Evolutionary conservation across 495 filamentous ascomycete species (phyloP).

Genomic region (Aspergillus hancockii): DNA sequence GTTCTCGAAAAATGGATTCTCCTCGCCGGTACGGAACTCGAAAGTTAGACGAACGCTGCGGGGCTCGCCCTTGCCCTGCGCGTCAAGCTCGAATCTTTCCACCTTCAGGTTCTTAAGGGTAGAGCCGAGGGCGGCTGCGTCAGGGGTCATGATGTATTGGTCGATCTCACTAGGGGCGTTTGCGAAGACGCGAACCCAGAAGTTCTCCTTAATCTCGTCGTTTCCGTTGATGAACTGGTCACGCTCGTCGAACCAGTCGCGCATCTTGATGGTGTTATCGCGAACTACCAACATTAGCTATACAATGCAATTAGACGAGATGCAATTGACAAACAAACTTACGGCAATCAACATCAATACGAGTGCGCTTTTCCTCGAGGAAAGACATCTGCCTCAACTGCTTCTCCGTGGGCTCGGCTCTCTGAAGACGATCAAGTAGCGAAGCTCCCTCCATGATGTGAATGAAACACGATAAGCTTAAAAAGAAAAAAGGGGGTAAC

Average conservation of each 20-base stretch:
- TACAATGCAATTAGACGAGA: neutral
- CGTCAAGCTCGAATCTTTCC: constrained; percentile 71
- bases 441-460: constrained; percentile 33
- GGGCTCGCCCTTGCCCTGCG: constrained; percentile 51
- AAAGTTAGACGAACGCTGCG: constrained; percentile 48
- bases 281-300: neutral
- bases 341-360: constrained; percentile 45
- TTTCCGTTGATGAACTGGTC: constrained; percentile 4
- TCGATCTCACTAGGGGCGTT: constrained; percentile 81
- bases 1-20: constrained; percentile 77
- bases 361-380: constrained; percentile 40
- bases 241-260: neutral
- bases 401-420: constrained; percentile 34
- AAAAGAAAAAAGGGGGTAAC: neutral
- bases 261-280: neutral
- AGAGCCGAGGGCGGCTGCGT: constrained; percentile 65
- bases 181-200: constrained; percentile 88
- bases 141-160: constrained; percentile 76
- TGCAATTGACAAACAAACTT: constrained; percentile 22
- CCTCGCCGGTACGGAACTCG: constrained; percentile 44
- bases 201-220: constrained; percentile 52
- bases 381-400: constrained; percentile 33
- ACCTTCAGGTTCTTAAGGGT: constrained; percentile 66
- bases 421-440: constrained; percentile 36
- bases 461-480: constrained; percentile 13